Evolutionary conservation across 495 filamentous ascomycete species (phyloP).

Genomic region (Baudoinia panamericana): DNA sequence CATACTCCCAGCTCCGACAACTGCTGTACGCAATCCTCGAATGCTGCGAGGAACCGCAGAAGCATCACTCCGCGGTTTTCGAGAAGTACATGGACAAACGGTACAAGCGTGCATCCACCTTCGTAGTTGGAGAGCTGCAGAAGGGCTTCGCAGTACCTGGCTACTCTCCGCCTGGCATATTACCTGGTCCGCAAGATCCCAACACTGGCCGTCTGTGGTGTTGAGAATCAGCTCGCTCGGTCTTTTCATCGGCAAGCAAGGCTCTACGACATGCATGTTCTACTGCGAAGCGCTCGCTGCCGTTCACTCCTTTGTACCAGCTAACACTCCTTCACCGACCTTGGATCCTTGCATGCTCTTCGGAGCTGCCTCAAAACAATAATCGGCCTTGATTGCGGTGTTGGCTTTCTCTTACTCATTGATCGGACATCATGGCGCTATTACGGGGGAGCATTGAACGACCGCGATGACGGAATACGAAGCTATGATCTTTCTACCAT

Average conservation of each 20-base stretch:
- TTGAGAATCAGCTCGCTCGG: no score
- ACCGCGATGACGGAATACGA: slow-evolving; percentile 15
- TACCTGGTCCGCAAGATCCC: not conserved
- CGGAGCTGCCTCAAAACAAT: no score
- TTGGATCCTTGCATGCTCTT: no score
- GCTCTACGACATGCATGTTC: not conserved
- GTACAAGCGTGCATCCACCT: slow-evolving; percentile 70
- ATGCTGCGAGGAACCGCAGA: slow-evolving; percentile 67
- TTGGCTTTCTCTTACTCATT: no score
- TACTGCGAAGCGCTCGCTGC: no score
- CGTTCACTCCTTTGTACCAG: no score
- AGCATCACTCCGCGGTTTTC: slow-evolving; percentile 74
- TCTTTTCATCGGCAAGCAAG: not conserved
- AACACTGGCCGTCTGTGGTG: slow-evolving; percentile 7
- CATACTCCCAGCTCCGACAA: slow-evolving; percentile 65
- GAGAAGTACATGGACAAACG: slow-evolving; percentile 80
- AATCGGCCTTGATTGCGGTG: no score
- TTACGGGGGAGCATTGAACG: slow-evolving; percentile 6
- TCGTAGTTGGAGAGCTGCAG: slow-evolving; percentile 58
- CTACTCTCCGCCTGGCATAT: no score
- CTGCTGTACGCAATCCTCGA: slow-evolving; percentile 66
- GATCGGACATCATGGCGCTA: no score
- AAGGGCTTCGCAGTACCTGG: slow-evolving; percentile 36
- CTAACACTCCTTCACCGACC: no score
- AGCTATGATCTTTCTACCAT: slow-evolving; percentile 6